Percentiles rank a stretch among this genome's conserved stretches.
These are phyloP conservation scores for Discostella stelligeroides DNA, from an alignment of 108 stramenopile species.

Conservation along the genomic window DNA sequence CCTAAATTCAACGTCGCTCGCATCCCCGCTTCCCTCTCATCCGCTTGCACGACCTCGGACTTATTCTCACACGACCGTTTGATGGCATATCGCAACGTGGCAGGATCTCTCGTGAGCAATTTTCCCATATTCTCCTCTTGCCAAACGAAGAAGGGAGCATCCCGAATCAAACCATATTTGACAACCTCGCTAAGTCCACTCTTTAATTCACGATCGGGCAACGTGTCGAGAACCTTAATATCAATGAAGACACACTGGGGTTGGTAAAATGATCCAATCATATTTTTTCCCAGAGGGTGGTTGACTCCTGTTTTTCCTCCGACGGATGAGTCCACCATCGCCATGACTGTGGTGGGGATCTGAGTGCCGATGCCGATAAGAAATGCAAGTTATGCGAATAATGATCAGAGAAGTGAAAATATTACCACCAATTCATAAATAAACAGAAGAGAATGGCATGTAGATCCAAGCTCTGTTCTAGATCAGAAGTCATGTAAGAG, in stretches of 20 bases:
- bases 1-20: constrained; percentile 98
- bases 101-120: constrained; percentile 78
- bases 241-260: constrained; percentile 94
- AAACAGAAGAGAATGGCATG: no score
- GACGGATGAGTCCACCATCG: constrained; percentile 97
- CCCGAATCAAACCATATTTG: constrained; percentile 95
- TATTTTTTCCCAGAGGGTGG: constrained; percentile 96
- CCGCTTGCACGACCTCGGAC: constrained; percentile 93
- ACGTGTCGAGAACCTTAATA: constrained; percentile 77
- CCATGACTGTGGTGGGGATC: constrained; percentile 98
- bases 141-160: constrained; percentile 93
- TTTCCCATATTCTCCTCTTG: constrained; percentile 86
- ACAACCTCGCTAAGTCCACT: constrained; percentile 94
- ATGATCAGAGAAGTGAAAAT: background rate
- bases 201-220: constrained; percentile 94
- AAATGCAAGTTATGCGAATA: background rate
- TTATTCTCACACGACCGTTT: constrained; percentile 93
- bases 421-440: background rate
- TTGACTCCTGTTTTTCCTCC: constrained; percentile 99
- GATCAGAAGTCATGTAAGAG: no score
- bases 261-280: constrained; percentile 99
- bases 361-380: background rate
- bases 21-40: constrained; percentile 94
- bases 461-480: no score
- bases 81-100: constrained; percentile 82